Evolutionary conservation across 1,139 yeast genomes (phyloP).

Genomic region (Kurtzmaniella quercitrusa): DNA sequence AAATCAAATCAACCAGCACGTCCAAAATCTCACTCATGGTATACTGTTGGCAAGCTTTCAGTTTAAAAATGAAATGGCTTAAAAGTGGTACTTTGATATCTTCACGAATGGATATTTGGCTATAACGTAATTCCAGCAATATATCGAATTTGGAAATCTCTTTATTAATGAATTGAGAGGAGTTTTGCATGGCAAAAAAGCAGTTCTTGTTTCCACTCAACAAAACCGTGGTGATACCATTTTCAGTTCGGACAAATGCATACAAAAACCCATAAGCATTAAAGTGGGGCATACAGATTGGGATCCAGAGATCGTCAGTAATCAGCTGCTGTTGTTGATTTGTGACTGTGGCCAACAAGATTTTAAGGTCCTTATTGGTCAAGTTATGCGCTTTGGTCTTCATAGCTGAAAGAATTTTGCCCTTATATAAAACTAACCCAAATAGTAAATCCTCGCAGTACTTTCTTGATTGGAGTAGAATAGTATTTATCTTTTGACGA

Average conservation of each 20-base stretch:
- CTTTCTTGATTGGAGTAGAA: constrained; percentile 23
- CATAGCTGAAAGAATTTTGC: constrained; percentile 26
- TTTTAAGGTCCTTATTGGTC: constrained; percentile 28
- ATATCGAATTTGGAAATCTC: constrained; percentile 26
- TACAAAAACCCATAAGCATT: constrained; percentile 85
- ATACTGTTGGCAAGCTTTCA: constrained; percentile 47
- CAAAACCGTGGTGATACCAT: constrained; percentile 57
- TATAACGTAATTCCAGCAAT: constrained; percentile 6
- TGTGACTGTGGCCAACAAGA: constrained; percentile 27
- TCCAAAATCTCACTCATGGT: constrained; percentile 25
- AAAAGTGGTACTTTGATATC: constrained; percentile 61
- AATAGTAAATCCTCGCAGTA: constrained; percentile 30
- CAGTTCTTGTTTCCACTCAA: constrained; percentile 81
- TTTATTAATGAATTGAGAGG: constrained; percentile 50
- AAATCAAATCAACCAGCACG: constrained; percentile 11
- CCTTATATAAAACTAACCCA: constrained; percentile 20
- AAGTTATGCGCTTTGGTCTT: constrained; percentile 35
- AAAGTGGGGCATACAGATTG: constrained; percentile 87
- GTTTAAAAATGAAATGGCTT: constrained; percentile 78
- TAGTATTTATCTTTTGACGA: constrained; percentile 27
- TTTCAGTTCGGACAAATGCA: constrained; percentile 66
- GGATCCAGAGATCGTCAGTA: constrained; percentile 84
- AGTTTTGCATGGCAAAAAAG: constrained; percentile 68
- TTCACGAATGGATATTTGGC: constrained; percentile 17
- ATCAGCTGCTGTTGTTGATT: constrained; percentile 17